phyloP scores from a whole-genome alignment of 1,139 yeast genomes.

The Hemisphaericaspora xylanilytica region DNA sequence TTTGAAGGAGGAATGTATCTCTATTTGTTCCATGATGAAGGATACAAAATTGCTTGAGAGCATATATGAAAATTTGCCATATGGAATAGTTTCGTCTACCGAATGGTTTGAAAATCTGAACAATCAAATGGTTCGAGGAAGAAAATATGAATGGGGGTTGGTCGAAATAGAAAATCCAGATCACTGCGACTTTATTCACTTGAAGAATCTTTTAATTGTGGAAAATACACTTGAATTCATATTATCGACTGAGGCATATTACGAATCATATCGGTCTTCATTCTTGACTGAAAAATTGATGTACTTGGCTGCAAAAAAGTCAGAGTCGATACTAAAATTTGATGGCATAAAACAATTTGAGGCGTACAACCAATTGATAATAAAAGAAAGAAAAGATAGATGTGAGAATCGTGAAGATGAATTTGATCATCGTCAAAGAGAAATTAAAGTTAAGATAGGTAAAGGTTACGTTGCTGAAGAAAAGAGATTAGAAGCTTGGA shows the following conservation, averaged over 20 bases:
- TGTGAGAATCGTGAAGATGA: conserved; percentile 47
- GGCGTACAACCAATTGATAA: conserved; percentile 37
- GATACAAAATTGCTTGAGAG: conserved; percentile 37
- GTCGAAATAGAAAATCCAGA: conserved; percentile 65
- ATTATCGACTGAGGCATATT: conserved; percentile 53
- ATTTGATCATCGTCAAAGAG: conserved; percentile 43
- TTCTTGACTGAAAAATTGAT: conserved; percentile 11
- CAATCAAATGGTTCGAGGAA: conserved; percentile 52
- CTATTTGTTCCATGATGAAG: conserved; percentile 53
- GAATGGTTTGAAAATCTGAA: conserved; percentile 24
- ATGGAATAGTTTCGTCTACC: conserved; percentile 57
- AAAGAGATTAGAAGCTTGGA: conserved; percentile 65
- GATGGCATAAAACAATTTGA: conserved; percentile 13
- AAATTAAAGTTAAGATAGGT: conserved; percentile 47
- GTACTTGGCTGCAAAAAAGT: not conserved
- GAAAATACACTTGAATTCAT: conserved; percentile 60
- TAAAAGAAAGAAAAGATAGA: conserved; percentile 35
- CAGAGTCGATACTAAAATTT: not conserved
- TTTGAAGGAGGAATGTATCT: conserved; percentile 49
- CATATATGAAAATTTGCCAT: conserved; percentile 49
- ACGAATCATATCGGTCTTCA: conserved; percentile 50
- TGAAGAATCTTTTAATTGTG: conserved; percentile 52
- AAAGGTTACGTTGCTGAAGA: conserved; percentile 54
- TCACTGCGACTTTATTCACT: conserved; percentile 62
- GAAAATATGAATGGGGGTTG: conserved; percentile 72